Conservation (phyloP, 257 asterid genomes). For the Petunia secreta region DNA sequence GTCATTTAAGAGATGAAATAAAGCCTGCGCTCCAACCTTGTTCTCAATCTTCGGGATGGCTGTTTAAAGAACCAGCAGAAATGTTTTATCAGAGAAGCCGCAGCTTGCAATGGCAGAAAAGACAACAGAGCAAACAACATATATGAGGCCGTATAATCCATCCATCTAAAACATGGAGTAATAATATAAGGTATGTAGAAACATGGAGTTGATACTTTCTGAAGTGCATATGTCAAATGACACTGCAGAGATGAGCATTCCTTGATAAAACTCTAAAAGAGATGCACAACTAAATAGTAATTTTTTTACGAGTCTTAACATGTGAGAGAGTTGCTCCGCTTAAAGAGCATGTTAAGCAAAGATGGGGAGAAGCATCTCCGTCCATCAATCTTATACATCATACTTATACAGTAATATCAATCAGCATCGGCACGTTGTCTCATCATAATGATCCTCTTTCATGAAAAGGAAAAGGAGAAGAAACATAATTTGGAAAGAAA, state of each 20-base stretch:
- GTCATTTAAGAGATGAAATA: constrained; percentile 15
- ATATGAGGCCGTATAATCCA: not conserved
- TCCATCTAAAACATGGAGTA: not conserved
- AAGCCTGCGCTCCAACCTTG: constrained; percentile 4
- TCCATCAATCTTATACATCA: not conserved
- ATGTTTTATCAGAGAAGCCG: not conserved
- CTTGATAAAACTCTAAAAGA: not conserved
- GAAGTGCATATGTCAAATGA: constrained; percentile 6
- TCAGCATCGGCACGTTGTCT: not conserved
- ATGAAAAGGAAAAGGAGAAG: not conserved
- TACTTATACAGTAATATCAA: not conserved
- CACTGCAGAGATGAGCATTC: not conserved
- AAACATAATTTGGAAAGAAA: not conserved
- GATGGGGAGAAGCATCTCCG: not conserved
- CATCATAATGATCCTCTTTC: constrained; percentile 1
- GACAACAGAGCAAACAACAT: not conserved
- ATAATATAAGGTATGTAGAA: not conserved
- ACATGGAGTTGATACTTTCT: not conserved
- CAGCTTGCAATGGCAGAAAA: not conserved
- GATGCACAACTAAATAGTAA: not conserved
- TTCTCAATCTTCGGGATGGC: constrained; percentile 7
- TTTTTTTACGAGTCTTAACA: not conserved
- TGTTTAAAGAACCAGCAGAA: constrained; percentile 14
- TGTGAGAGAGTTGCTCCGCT: not conserved
- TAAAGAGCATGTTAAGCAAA: constrained; percentile 13